Conservation (phyloP, 2,329 filamentous ascomycete species). For the Volutella citrinella region DNA sequence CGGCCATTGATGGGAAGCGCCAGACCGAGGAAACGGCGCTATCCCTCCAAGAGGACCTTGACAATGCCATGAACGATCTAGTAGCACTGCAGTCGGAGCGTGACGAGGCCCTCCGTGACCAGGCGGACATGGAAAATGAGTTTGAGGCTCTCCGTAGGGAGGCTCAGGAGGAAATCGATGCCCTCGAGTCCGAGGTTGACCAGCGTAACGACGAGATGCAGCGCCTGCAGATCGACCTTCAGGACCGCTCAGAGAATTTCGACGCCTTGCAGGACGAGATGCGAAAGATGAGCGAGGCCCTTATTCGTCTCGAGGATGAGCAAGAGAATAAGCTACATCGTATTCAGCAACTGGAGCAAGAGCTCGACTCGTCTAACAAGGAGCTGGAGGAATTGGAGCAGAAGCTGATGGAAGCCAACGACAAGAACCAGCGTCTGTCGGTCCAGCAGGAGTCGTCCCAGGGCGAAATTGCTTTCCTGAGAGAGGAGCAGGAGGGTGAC, state of each 20-base stretch:
- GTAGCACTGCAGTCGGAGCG: slow-evolving; percentile 77
- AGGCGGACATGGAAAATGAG: slow-evolving; percentile 56
- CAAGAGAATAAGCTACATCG: slow-evolving; percentile 73
- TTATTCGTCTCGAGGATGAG: slow-evolving; percentile 86
- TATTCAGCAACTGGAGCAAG: slow-evolving; percentile 79
- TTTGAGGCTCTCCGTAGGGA: slow-evolving; percentile 61
- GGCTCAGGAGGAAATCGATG: slow-evolving; percentile 64
- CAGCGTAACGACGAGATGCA: slow-evolving; percentile 69
- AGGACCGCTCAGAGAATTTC: slow-evolving; percentile 80
- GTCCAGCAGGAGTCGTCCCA: slow-evolving; percentile 93
- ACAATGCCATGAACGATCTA: slow-evolving; percentile 75
- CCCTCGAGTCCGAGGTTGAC: slow-evolving; percentile 69
- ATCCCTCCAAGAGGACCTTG: slow-evolving; percentile 76
- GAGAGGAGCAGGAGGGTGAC: slow-evolving; percentile 94
- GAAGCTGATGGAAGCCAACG: slow-evolving; percentile 78
- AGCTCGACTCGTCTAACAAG: slow-evolving; percentile 77
- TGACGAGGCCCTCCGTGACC: slow-evolving; percentile 74
- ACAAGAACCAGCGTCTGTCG: slow-evolving; percentile 81
- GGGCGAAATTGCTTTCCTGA: slow-evolving; percentile 88
- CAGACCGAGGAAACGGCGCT: slow-evolving; percentile 56
- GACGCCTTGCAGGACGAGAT: slow-evolving; percentile 91
- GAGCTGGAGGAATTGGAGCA: slow-evolving; percentile 85
- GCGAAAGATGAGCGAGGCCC: slow-evolving; percentile 82
- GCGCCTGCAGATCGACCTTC: slow-evolving; percentile 67
- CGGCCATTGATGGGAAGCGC: slow-evolving; percentile 61